These are phyloP conservation scores for Neophaeococcomyces mojaviensis DNA, from an alignment of 2,329 filamentous ascomycete genomes.

Conservation along the genomic window DNA sequence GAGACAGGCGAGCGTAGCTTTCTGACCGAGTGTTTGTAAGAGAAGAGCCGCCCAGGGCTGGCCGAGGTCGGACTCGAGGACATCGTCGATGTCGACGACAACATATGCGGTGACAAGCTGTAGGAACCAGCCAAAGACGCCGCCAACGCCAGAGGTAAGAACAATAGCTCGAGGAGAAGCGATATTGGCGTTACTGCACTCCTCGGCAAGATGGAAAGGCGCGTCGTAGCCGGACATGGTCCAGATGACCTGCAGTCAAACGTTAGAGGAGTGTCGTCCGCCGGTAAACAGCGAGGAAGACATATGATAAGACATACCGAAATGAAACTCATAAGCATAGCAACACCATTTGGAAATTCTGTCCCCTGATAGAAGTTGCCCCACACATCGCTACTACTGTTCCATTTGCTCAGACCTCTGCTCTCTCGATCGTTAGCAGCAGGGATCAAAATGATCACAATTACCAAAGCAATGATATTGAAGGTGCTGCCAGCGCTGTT, in stretches of 20 bases:
- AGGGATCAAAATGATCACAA: slow-evolving; percentile 63
- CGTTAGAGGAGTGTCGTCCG: no score
- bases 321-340: slow-evolving; percentile 64
- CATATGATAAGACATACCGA: no score
- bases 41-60: slow-evolving; percentile 66
- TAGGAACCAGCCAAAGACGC: slow-evolving; percentile 63
- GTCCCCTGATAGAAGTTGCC: slow-evolving; percentile 59
- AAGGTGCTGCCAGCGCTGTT: slow-evolving; percentile 64
- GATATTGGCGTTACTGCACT: slow-evolving; percentile 65
- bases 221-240: slow-evolving; percentile 61
- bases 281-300: no score
- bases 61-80: slow-evolving; percentile 54
- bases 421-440: slow-evolving; percentile 45
- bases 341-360: slow-evolving; percentile 59
- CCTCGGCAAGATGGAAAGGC: slow-evolving; percentile 66
- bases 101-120: slow-evolving; percentile 68
- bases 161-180: slow-evolving; percentile 66
- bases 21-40: slow-evolving; percentile 56
- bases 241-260: no score
- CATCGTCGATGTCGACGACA: slow-evolving; percentile 53
- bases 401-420: slow-evolving; percentile 52
- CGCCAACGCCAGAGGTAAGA: slow-evolving; percentile 59
- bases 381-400: slow-evolving; percentile 54
- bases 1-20: slow-evolving; percentile 55
- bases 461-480: slow-evolving; percentile 60